phyloP scores from a whole-genome alignment of 192 early-diverging fungal genomes.

The Mortierella antarctica region DNA sequence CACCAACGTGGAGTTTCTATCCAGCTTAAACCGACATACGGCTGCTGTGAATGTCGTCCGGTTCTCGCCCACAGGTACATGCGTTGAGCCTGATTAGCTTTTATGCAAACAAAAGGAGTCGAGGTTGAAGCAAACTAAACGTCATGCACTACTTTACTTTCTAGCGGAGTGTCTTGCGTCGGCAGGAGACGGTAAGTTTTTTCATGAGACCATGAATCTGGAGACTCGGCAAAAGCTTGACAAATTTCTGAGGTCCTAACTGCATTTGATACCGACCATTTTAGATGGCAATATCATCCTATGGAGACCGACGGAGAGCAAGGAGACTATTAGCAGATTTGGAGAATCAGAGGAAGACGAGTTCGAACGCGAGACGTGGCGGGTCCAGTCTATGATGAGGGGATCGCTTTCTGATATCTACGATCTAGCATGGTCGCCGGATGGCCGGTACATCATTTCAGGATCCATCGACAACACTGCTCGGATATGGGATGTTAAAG shows the following conservation, averaged over 20 bases:
- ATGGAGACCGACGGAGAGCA: conserved; percentile 78
- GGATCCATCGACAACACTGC: conserved; percentile 91
- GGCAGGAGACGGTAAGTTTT: conserved; percentile 81
- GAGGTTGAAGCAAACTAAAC: not conserved
- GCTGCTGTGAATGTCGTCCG: conserved; percentile 94
- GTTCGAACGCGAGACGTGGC: conserved; percentile 83
- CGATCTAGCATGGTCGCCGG: conserved; percentile 94
- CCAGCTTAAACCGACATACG: conserved; percentile 86
- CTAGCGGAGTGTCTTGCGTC: conserved; percentile 79
- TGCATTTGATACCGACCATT: not conserved
- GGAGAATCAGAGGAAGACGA: conserved; percentile 62
- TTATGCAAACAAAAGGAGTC: not conserved
- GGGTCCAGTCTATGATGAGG: conserved; percentile 73
- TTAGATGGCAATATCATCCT: conserved; percentile 88
- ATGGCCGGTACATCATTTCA: conserved; percentile 82
- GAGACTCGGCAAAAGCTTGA: not conserved
- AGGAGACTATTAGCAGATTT: conserved; percentile 50
- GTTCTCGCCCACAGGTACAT: conserved; percentile 78
- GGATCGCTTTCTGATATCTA: conserved; percentile 87
- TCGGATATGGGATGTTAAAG: conserved; percentile 84
- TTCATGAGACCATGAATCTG: no score
- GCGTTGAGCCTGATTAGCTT: not conserved
- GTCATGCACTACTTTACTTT: not conserved
- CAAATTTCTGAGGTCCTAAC: not conserved
- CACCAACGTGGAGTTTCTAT: conserved; percentile 79